Evolutionary conservation across 139 green algal species (phyloP), one percentile per base, ranked within the genome.

Genomic region (Eudorina sp.): DNA sequence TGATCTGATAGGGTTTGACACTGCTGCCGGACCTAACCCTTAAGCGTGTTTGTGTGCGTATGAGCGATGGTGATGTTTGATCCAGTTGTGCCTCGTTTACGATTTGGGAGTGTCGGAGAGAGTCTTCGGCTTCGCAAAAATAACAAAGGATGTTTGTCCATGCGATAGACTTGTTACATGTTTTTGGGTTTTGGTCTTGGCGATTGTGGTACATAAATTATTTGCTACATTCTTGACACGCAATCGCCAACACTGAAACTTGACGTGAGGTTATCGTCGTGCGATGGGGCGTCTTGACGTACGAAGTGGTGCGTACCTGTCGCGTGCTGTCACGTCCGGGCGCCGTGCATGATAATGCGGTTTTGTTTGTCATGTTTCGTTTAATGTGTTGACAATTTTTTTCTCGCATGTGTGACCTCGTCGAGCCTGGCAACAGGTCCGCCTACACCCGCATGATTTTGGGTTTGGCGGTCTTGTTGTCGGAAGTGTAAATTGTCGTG

Each of bases 121-220:
- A 75, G 66, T 75, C 34, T 29, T 75, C 36, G 62, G 13, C 19
- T 25, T 48, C 21, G 66, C 66, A 38, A 73, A n/a, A n/a, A n/a
- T n/a, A n/a, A n/a, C n/a, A n/a, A n/a, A n/a, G n/a, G n/a, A n/a
- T n/a, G n/a, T n/a, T n/a, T n/a, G n/a, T n/a, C n/a, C n/a, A n/a
- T n/a, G n/a, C n/a, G n/a, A n/a, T n/a, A n/a, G n/a, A n/a, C n/a
- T 79, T 79, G 55, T 81, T 45, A 0, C 38, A 14, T 2, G 23
- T 48, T 48, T 79, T 81, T 41, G 9, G 3, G 73, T 62, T 81
- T 81, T 81, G 73, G 73, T 64, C 45, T 62, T 81, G 2, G 73
- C 45, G 73, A 81, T 81, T 81, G 73, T 81, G 73, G 38, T 79
- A 79, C 70, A 81, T 62, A 81, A 45, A 81, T 81, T 62, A 81